Base-by-base conservation (phyloP, 2,329 filamentous ascomycete genomes). In the Fusarium papillatum region DNA sequence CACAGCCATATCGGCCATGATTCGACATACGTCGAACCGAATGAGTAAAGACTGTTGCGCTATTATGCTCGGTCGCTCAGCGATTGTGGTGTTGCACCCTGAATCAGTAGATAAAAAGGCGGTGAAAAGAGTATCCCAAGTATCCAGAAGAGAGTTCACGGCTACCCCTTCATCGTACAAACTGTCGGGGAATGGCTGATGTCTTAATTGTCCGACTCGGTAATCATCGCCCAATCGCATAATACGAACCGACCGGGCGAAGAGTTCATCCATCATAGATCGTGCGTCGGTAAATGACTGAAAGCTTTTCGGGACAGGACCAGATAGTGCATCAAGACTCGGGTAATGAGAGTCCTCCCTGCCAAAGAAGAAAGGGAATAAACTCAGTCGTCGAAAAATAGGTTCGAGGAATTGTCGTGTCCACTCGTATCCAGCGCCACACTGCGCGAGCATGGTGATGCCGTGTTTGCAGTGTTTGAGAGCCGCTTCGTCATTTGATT, bases 381-480 rank as follows among this genome's bases (percentile, higher is more conserved):
- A 26, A 13, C n/a, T 60, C 7, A 66, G 31, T 5, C 64, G 53
- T 10, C 53, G 29, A 22, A 48, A 66, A 2, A 66, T 38, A 2
- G 64, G 64, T 9, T 53, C 55, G 22, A 67, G 55, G 55, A 50
- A 62, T 24, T 67, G 55, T n/a, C 57, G 43, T 16, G 55, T 62
- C 65, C 65, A 67, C 9, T 14, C 19, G 31, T 67, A 50, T 24
- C 43, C 55, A 8, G 19, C 16, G 34, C 46, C 24, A 19, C 65
- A 62, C 16, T 67, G 26, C 10, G 41, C 34, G 16, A 67, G 55
- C 55, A 67, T 38, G 13, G 41, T 24, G 7, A 67, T 50, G 31
- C 65, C 65, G 36, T 67, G 65, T n/a, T 67, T 67, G 55, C 65
- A 67, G 11, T 67, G 65, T 39, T 29, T 43, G 10, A 67, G 48